Percentiles rank a stretch among this genome's conserved stretches.
Conservation (phyloP, 169 alveolate genomes). For the Plasmodium vinckei region DNA sequence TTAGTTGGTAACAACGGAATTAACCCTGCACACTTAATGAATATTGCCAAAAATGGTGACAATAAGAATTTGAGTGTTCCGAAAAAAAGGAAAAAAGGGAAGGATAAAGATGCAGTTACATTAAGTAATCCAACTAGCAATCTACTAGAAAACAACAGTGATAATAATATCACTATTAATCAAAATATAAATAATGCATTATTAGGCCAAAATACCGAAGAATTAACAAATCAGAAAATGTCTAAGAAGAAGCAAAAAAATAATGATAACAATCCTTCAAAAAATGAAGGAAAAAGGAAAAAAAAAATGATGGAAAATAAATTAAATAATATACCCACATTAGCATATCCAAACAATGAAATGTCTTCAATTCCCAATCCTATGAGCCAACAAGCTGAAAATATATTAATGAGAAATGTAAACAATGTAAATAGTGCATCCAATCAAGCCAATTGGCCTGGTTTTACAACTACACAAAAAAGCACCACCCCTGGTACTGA, state of each 20-base stretch:
- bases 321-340: slow-evolving; percentile 1
- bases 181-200: no score
- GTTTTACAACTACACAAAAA: neutral
- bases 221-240: no score
- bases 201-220: no score
- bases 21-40: neutral
- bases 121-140: neutral
- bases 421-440: slow-evolving; percentile 4
- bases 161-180: neutral
- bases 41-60: slow-evolving; percentile 16
- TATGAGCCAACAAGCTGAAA: neutral
- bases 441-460: neutral
- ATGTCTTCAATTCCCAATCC: neutral
- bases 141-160: neutral
- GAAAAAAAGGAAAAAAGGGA: neutral
- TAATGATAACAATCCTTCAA: slow-evolving; percentile 3
- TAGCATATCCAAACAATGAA: neutral
- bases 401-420: neutral
- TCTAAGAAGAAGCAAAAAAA: neutral
- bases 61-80: slow-evolving; percentile 4
- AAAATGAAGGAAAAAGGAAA: slow-evolving; percentile 13
- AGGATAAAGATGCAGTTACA: neutral
- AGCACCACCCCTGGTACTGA: neutral
- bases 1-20: neutral
- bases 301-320: slow-evolving; percentile 12